A percentile compares a stretch with the other conserved stretches of the same genome.
phyloP scores from a whole-genome alignment of 2,329 filamentous ascomycete species.

The Cladosporium sp. region DNA sequence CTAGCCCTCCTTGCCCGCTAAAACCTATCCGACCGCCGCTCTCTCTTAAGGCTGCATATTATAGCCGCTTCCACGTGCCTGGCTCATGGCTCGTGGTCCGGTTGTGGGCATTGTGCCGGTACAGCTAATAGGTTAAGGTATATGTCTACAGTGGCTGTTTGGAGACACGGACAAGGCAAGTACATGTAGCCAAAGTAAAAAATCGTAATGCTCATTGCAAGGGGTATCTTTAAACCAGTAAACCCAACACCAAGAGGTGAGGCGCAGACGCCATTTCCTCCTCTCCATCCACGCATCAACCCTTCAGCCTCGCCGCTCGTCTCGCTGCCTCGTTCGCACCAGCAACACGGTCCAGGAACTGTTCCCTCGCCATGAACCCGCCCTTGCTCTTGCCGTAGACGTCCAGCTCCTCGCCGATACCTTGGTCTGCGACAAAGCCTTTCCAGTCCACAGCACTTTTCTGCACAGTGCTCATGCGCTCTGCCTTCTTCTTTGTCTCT shows the following conservation, averaged over 20 bases:
- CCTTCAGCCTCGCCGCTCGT: constrained; percentile 47
- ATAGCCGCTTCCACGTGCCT: background rate
- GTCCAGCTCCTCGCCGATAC: constrained; percentile 58
- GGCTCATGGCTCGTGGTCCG: background rate
- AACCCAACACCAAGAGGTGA: background rate
- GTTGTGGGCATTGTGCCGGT: too few relatives aligned
- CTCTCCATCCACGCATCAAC: constrained; percentile 16
- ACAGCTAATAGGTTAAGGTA: too few relatives aligned
- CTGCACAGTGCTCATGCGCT: constrained; percentile 63
- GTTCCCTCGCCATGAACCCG: constrained; percentile 58
- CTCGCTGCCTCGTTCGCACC: constrained; percentile 54
- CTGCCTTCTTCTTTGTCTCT: constrained; percentile 39
- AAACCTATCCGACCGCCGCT: background rate
- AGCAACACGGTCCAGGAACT: constrained; percentile 58
- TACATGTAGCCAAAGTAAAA: background rate
- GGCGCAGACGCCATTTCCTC: background rate
- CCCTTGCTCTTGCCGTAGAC: constrained; percentile 59
- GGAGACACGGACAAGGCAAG: background rate
- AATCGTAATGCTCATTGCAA: constrained; percentile 1
- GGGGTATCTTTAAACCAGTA: constrained; percentile 3
- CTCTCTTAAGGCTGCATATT: constrained; percentile 1
- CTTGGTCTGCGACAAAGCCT: constrained; percentile 57
- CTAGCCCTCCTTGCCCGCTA: background rate
- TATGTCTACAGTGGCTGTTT: too few relatives aligned
- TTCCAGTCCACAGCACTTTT: constrained; percentile 65